These are phyloP conservation scores for Porogramme epimiltina DNA, from an alignment of 1,284 basidiomycete species.

Conservation along the genomic window DNA sequence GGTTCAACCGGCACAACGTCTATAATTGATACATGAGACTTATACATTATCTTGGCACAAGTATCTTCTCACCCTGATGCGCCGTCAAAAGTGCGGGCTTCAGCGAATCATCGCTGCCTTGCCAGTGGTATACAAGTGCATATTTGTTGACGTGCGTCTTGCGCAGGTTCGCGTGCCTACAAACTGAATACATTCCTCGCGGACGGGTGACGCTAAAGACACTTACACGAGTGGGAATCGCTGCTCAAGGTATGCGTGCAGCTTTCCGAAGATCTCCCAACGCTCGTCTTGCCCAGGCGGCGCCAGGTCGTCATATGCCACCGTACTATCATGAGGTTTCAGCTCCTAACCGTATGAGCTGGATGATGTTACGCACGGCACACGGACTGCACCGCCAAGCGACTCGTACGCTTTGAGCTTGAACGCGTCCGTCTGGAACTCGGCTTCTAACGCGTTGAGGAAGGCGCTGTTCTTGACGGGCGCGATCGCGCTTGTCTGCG, in stretches of 20 bases:
- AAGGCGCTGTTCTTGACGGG: slow-evolving; percentile 32
- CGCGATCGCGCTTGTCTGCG: slow-evolving; percentile 29
- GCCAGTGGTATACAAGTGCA: slow-evolving; percentile 67
- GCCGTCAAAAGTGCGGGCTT: slow-evolving; percentile 69
- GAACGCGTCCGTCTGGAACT: slow-evolving; percentile 38
- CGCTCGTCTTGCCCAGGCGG: slow-evolving; percentile 42
- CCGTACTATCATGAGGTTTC: slow-evolving; percentile 22
- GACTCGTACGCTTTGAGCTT: slow-evolving; percentile 41
- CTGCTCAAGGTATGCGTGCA: slow-evolving; percentile 43
- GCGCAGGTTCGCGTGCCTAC: slow-evolving; percentile 51
- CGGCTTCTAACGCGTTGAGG: slow-evolving; percentile 34
- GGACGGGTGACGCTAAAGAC: background rate
- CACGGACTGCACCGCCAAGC: slow-evolving; percentile 43
- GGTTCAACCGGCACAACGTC: slow-evolving; percentile 62
- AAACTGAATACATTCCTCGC: background rate
- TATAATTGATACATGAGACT: slow-evolving; percentile 12
- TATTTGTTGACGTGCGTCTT: slow-evolving; percentile 63
- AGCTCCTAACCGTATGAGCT: background rate
- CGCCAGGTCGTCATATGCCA: slow-evolving; percentile 30
- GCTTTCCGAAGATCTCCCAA: slow-evolving; percentile 44
- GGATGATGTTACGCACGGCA: slow-evolving; percentile 39
- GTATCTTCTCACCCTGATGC: slow-evolving; percentile 54
- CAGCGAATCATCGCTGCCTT: slow-evolving; percentile 52
- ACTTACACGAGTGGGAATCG: slow-evolving; percentile 45
- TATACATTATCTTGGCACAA: background rate